Evolutionary conservation across 306 rosid species (phyloP).

Genomic region (Castanea crenata): DNA sequence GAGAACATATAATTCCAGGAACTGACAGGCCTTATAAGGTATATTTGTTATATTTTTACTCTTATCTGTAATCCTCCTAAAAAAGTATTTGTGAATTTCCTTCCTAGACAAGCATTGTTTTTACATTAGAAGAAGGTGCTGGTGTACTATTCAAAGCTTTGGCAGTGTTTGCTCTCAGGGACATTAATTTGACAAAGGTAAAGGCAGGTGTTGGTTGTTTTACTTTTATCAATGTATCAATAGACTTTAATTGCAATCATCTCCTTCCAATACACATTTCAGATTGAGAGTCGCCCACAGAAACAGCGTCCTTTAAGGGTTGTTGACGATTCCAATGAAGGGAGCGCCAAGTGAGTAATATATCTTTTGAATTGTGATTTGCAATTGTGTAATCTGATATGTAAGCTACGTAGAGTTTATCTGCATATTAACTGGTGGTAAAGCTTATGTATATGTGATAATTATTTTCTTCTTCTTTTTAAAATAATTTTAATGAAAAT

Average conservation of each 20-base stretch:
- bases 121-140: constrained; percentile 83
- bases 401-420: constrained; percentile 3
- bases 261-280: constrained; percentile 33
- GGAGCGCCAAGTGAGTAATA: constrained; percentile 71
- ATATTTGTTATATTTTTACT: constrained; percentile 8
- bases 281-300: constrained; percentile 88
- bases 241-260: neutral
- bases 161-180: constrained; percentile 76
- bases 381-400: constrained; percentile 2
- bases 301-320: constrained; percentile 66
- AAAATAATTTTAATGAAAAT: constrained; percentile 13
- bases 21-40: constrained; percentile 62
- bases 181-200: constrained; percentile 74
- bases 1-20: constrained; percentile 85
- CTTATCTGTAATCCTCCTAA: constrained; percentile 11
- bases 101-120: constrained; percentile 80
- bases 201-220: constrained; percentile 6
- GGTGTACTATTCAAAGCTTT: constrained; percentile 88
- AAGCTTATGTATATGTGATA: neutral
- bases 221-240: constrained; percentile 1
- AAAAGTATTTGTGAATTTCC: constrained; percentile 13
- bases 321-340: constrained; percentile 75
- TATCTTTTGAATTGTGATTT: constrained; percentile 15
- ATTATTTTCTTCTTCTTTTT: neutral
- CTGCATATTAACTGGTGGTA: constrained; percentile 16